Conservation (phyloP, 495 filamentous ascomycete genomes). For the Clavariopsis aquatica region DNA sequence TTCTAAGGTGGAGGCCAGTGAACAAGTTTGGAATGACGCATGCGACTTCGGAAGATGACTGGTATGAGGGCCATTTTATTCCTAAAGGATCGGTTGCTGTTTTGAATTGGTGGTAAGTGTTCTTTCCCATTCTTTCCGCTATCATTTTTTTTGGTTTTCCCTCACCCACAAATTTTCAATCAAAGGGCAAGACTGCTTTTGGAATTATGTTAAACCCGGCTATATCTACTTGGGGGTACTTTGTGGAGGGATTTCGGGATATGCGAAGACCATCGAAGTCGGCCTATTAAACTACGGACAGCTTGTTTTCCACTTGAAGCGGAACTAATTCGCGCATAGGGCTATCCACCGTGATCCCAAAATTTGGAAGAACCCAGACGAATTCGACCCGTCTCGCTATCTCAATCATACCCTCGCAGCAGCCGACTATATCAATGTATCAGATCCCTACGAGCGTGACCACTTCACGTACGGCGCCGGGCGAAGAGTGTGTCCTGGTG, state of each 20-base stretch:
- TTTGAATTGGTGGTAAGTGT: conserved; percentile 35
- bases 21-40: conserved; percentile 36
- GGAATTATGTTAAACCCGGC: no score
- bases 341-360: conserved; percentile 33
- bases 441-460: conserved; percentile 35
- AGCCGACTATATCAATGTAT: conserved; percentile 30
- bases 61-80: conserved; percentile 39
- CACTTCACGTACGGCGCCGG: conserved; percentile 37
- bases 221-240: no score
- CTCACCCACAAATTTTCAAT: neutral
- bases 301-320: neutral
- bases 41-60: conserved; percentile 35
- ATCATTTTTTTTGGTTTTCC: no score
- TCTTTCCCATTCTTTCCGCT: neutral
- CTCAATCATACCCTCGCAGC: conserved; percentile 15
- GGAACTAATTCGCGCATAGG: neutral
- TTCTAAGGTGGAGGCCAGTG: conserved; percentile 38
- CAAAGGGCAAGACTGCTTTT: neutral
- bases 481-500: conserved; percentile 33
- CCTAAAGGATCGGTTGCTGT: conserved; percentile 34
- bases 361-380: conserved; percentile 27
- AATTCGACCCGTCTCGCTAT: conserved; percentile 36
- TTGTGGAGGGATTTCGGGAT: no score
- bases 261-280: no score
- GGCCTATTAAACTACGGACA: no score